Conservation (phyloP, 345 rosid species). For the Populus davidiana region DNA sequence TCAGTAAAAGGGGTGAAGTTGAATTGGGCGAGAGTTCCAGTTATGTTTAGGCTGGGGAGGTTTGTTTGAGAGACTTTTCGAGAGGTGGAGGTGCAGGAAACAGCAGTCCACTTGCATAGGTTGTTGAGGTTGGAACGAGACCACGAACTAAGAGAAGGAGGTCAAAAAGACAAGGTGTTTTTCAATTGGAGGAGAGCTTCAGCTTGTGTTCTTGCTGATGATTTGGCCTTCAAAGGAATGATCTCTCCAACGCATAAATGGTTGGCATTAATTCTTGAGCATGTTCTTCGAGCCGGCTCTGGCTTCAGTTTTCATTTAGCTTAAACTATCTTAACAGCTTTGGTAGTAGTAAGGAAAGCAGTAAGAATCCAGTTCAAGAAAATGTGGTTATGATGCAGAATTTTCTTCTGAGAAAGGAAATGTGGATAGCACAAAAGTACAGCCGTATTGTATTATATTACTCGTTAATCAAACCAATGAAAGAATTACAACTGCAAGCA, state of each 20-base stretch:
- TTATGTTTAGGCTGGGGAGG: conserved; percentile 35
- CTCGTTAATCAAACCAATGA: conserved; percentile 12
- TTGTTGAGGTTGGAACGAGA: conserved; percentile 38
- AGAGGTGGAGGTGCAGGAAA: conserved; percentile 34
- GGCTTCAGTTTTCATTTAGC: no score
- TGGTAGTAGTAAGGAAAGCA: no score
- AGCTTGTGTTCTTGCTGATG: conserved; percentile 50
- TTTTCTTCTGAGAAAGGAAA: no score
- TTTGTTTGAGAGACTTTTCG: conserved; percentile 32
- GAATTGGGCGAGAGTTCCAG: conserved; percentile 39
- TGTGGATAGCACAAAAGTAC: not conserved
- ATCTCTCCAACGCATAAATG: no score
- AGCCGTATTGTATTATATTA: not conserved
- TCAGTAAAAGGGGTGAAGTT: conserved; percentile 47
- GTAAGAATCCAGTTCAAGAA: no score
- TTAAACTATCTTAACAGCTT: no score
- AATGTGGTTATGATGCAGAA: no score
- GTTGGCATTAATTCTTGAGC: no score
- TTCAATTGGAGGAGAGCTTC: conserved; percentile 61
- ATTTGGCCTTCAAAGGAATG: conserved; percentile 27
- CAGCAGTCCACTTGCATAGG: conserved; percentile 63
- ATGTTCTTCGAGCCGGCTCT: no score
- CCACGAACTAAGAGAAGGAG: conserved; percentile 52
- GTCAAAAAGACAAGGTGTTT: conserved; percentile 29
- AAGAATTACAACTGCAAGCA: conserved; percentile 18